A percentile compares a stretch with the other conserved stretches of the same genome.
Conservation (phyloP, 2,329 filamentous ascomycete genomes). For the Arthrobotrys megalospora region DNA sequence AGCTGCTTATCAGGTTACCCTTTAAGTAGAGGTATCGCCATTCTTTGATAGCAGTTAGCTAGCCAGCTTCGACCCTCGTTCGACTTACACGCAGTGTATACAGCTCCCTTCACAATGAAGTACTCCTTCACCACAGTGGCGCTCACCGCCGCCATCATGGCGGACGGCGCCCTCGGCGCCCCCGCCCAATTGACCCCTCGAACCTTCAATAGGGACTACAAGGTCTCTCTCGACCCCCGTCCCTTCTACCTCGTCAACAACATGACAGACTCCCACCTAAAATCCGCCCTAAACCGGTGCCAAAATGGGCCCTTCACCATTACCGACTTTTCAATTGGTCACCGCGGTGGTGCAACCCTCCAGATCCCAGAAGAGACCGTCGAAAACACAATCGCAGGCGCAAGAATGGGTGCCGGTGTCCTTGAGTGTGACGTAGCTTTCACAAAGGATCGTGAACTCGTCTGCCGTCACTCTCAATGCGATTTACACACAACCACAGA, state of each 20-base stretch:
- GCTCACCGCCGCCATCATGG: constrained; percentile 42
- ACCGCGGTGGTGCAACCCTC: constrained; percentile 75
- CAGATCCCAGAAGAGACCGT: constrained; percentile 77
- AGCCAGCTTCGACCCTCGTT: constrained; percentile 6
- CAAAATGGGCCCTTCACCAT: constrained; percentile 71
- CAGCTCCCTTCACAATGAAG: constrained; percentile 28
- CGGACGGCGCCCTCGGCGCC: constrained; percentile 29
- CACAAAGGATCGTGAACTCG: constrained; percentile 76
- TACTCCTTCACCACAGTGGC: constrained; percentile 44
- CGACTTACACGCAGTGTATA: constrained; percentile 5
- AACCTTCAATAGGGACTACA: constrained; percentile 34
- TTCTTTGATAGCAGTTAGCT: constrained; percentile 19
- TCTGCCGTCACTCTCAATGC: constrained; percentile 78
- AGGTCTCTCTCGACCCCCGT: constrained; percentile 75
- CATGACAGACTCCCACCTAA: constrained; percentile 75
- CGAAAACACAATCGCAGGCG: constrained; percentile 75
- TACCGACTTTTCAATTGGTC: constrained; percentile 74
- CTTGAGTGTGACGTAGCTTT: constrained; percentile 79
- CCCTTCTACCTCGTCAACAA: constrained; percentile 77
- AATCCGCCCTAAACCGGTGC: constrained; percentile 74
- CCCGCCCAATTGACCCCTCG: constrained; percentile 26
- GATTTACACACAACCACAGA: constrained; percentile 79
- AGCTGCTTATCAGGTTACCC: constrained; percentile 17
- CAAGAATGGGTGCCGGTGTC: constrained; percentile 78
- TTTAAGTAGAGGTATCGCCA: constrained; percentile 43